phyloP scores from a whole-genome alignment of 129 eudicot species.

The Centella asiatica region DNA sequence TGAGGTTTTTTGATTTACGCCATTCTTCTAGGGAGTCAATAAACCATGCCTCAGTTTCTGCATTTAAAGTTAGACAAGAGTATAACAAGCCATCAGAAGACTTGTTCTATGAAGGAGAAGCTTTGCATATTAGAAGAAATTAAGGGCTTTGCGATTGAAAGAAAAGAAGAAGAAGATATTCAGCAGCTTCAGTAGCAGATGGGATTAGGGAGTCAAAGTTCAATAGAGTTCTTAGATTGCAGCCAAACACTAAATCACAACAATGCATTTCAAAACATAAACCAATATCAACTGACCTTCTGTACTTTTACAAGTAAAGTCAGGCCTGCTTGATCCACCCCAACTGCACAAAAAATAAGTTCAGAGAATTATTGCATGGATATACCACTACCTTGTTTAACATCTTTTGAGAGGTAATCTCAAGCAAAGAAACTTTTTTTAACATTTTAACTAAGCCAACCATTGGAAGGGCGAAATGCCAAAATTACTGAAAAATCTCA shows the following conservation, averaged over 20 bases:
- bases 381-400: neutral
- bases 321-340: conserved; percentile 99
- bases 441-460: too few relatives aligned
- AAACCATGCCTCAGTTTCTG: conserved; percentile 99
- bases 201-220: too few relatives aligned
- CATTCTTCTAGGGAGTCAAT: conserved; percentile 93
- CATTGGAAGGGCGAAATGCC: neutral
- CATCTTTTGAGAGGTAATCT: neutral
- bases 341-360: conserved; percentile 46
- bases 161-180: too few relatives aligned
- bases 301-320: conserved; percentile 91
- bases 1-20: conserved; percentile 84
- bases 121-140: too few relatives aligned
- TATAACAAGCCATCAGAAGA: neutral
- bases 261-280: neutral
- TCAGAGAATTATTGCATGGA: too few relatives aligned
- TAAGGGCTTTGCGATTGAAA: too few relatives aligned
- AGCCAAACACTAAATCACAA: neutral
- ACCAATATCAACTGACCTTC: conserved; percentile 63
- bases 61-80: conserved; percentile 8
- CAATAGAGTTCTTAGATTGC: neutral
- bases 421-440: too few relatives aligned
- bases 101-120: too few relatives aligned
- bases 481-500: neutral
- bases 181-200: too few relatives aligned